A percentile compares a stretch with the other conserved stretches of the same genome.
Conservation (phyloP, 805 yeast genomes). For the Barnettozyma californica region DNA sequence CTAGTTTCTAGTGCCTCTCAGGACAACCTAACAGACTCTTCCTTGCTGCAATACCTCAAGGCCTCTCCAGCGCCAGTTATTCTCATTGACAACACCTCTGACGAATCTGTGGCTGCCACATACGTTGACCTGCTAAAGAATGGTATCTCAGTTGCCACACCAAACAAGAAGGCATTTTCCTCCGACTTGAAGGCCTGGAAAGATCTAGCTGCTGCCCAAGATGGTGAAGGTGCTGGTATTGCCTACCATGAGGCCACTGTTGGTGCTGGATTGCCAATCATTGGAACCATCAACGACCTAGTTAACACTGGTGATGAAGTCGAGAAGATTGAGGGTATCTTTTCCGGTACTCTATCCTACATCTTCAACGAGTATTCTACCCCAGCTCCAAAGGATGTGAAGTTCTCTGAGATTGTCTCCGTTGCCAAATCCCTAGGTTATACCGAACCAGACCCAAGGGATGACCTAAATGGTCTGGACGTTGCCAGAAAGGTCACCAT, state of each 20-base stretch:
- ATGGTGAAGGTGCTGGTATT: conserved; percentile 49
- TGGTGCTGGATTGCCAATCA: conserved; percentile 96
- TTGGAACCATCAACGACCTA: conserved; percentile 83
- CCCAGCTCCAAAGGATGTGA: conserved; percentile 50
- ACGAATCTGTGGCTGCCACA: conserved; percentile 64
- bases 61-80: conserved; percentile 71
- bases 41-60: conserved; percentile 56
- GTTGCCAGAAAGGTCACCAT: conserved; percentile 98
- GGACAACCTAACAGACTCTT: conserved; percentile 46
- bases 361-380: conserved; percentile 92
- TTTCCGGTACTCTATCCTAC: conserved; percentile 93
- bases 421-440: conserved; percentile 89
- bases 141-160: conserved; percentile 94
- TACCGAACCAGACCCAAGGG: conserved; percentile 99
- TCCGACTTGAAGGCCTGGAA: conserved; percentile 73
- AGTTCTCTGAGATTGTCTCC: conserved; percentile 85
- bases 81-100: conserved; percentile 92
- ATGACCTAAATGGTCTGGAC: conserved; percentile 95
- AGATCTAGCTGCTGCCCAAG: conserved; percentile 54
- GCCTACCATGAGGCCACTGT: conserved; percentile 98
- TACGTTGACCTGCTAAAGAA: conserved; percentile 69
- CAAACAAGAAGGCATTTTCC: conserved; percentile 96
- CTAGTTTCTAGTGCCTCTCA: conserved; percentile 40
- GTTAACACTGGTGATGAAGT: conserved; percentile 91
- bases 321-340: conserved; percentile 89